phyloP scores from a whole-genome alignment of 805 yeast genomes.

The Cyberlindnera amylophila region DNA sequence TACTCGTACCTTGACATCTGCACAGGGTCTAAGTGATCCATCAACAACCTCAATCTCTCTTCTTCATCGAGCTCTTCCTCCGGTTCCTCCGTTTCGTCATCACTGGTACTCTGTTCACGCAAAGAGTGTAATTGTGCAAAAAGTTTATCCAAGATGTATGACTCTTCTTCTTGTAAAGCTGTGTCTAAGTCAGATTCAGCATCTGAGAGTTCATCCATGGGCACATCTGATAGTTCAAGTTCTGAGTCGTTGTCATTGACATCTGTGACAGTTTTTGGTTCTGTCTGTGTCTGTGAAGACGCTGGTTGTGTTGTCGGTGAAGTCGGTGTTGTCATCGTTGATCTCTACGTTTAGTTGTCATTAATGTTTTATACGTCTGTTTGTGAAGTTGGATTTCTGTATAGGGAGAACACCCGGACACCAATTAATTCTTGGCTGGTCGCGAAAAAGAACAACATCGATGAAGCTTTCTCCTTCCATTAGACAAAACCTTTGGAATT shows the following conservation, averaged over 20 bases:
- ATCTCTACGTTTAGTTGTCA: too few relatives aligned
- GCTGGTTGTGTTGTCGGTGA: too few relatives aligned
- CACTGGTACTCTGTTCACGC: not conserved
- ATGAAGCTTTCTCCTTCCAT: too few relatives aligned
- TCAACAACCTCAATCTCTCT: slow-evolving; percentile 56
- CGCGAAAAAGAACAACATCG: too few relatives aligned
- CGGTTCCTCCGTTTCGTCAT: slow-evolving; percentile 21
- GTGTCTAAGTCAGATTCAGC: slow-evolving; percentile 20
- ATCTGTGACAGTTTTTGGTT: not conserved
- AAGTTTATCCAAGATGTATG: slow-evolving; percentile 15
- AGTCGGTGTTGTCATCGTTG: too few relatives aligned
- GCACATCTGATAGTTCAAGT: slow-evolving; percentile 28
- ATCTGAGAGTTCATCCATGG: slow-evolving; percentile 22
- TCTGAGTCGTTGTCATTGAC: slow-evolving; percentile 18
- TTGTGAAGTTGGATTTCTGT: too few relatives aligned
- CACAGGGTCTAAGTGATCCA: slow-evolving; percentile 70
- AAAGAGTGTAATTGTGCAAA: slow-evolving; percentile 11
- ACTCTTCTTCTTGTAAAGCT: slow-evolving; percentile 21
- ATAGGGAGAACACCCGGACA: slow-evolving; percentile 1
- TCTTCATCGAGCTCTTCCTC: slow-evolving; percentile 41
- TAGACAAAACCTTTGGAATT: too few relatives aligned
- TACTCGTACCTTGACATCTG: slow-evolving; percentile 88
- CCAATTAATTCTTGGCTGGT: too few relatives aligned
- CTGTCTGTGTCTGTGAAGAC: not conserved
- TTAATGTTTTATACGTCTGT: too few relatives aligned